Evolutionary conservation across 345 rosid species (phyloP), one percentile per base, ranked within the genome.

Genomic region (Durio zibethinus): DNA sequence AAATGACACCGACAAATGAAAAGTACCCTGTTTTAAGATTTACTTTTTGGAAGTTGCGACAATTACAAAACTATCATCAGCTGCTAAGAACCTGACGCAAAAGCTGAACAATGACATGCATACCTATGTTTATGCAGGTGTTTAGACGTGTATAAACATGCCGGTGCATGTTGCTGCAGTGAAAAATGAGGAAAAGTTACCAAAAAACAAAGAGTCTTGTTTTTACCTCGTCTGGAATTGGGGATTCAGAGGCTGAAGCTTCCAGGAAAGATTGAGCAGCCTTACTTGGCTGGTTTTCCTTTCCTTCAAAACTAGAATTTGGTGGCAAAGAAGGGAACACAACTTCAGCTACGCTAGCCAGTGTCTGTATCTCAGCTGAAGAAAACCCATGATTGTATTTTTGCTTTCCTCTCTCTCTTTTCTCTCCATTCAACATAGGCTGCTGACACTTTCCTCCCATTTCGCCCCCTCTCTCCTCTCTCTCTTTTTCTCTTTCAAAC

Each of bases 301-400:
- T 78, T 4, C 74, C 80, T 21, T 81, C 78, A 18, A 25, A 2
- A 2, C 9, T 2, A 57, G 81, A 47, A 63, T 72, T 66, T 0
- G 80, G 74, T 14, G 79, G 20, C 33, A 89, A 45, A 79, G 94
- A 70, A 63, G 97, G 96, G 66, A 89, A 79, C 12, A 89, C 3
- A 8, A 84, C 84, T 64, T 90, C 91, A n/a, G 91, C 91, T 36
- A 92, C 6, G 80, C 88, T 79, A 14, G 83, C 72, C 77, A 94
- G 67, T 0, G 92, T 48, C 12, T 78, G 75, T 75, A 94, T 86
- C 86, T 94, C 97, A 3, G 61, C 76, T 29, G 85, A 79, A 52
- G 88, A 81, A 73, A 92, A 64, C 29, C 86, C 87, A 21, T 84
- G 88, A 10, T 11, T 62, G 84, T 80, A 60, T 67, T 76, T 83